Conservation (phyloP, 306 rosid species). For the Castanopsis chinensis region DNA sequence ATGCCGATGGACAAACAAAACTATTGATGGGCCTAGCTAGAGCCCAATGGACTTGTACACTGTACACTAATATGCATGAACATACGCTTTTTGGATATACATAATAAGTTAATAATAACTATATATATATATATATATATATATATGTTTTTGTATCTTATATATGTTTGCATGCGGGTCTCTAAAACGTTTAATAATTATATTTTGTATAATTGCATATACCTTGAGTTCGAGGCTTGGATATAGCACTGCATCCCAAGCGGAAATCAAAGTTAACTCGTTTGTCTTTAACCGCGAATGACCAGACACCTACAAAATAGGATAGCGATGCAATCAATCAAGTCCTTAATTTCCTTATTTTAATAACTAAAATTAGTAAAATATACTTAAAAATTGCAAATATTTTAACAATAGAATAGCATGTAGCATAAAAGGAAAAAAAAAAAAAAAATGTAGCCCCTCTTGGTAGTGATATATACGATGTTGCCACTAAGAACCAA, state of each 20-base stretch:
- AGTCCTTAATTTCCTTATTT: conserved; percentile 13
- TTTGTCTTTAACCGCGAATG: conserved; percentile 43
- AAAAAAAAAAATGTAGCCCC: neutral
- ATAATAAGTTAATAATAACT: neutral
- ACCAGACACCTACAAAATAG: conserved; percentile 39
- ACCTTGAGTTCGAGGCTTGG: conserved; percentile 68
- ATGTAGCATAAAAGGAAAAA: neutral
- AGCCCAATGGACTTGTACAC: too few species aligned
- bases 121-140: neutral
- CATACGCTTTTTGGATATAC: neutral
- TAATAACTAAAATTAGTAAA: neutral
- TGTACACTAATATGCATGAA: too few species aligned
- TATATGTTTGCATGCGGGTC: too few species aligned
- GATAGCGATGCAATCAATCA: conserved; percentile 1
- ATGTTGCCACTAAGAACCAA: neutral
- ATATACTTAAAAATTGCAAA: conserved; percentile 1
- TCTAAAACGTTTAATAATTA: too few species aligned
- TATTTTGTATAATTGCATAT: neutral
- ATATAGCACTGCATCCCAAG: conserved; percentile 58
- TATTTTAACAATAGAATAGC: neutral
- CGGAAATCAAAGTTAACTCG: conserved; percentile 22
- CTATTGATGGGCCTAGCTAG: too few species aligned
- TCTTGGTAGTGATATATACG: neutral
- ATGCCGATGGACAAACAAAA: too few species aligned
- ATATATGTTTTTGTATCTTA: neutral